These are phyloP conservation scores for Entomophthora muscae DNA, from an alignment of 371 early-diverging fungal genomes.

Conservation along the genomic window DNA sequence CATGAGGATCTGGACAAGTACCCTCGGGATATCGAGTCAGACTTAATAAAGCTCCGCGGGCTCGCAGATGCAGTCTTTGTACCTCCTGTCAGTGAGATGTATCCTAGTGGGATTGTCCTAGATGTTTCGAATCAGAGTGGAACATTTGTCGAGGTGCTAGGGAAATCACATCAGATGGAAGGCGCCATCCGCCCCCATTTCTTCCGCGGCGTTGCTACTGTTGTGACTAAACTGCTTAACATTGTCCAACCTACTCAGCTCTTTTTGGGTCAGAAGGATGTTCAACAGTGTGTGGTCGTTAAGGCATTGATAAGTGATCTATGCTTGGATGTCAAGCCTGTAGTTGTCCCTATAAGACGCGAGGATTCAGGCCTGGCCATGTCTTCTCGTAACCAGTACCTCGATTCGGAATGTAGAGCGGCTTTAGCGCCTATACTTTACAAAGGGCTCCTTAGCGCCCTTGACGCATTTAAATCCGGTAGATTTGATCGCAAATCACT, in stretches of 20 bases:
- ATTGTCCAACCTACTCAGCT: constrained; percentile 67
- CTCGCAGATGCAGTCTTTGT: constrained; percentile 45
- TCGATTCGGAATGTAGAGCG: constrained; percentile 44
- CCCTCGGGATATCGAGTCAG: constrained; percentile 67
- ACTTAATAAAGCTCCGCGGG: constrained; percentile 39
- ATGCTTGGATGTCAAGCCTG: constrained; percentile 53
- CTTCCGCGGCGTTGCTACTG: constrained; percentile 93
- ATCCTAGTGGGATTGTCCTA: constrained; percentile 73
- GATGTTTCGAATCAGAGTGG: constrained; percentile 61
- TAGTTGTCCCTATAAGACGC: constrained; percentile 57
- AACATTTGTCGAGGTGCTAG: constrained; percentile 82
- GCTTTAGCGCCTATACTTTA: constrained; percentile 53
- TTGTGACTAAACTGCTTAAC: constrained; percentile 86
- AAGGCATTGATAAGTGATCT: constrained; percentile 65
- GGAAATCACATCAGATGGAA: constrained; percentile 78
- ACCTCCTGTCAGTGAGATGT: constrained; percentile 77
- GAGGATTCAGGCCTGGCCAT: constrained; percentile 80
- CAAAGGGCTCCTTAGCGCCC: constrained; percentile 39
- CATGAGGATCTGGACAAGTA: constrained; percentile 83
- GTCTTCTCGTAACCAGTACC: constrained; percentile 75
- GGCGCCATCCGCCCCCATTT: constrained; percentile 87
- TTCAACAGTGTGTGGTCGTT: constrained; percentile 86
- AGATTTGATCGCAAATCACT: constrained; percentile 25
- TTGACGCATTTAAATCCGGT: constrained; percentile 26
- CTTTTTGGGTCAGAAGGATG: constrained; percentile 94